Evolutionary conservation across 371 early-diverging fungal species (phyloP), one percentile per base, ranked within the genome.

Genomic region (Saksenaea oblongispora): DNA sequence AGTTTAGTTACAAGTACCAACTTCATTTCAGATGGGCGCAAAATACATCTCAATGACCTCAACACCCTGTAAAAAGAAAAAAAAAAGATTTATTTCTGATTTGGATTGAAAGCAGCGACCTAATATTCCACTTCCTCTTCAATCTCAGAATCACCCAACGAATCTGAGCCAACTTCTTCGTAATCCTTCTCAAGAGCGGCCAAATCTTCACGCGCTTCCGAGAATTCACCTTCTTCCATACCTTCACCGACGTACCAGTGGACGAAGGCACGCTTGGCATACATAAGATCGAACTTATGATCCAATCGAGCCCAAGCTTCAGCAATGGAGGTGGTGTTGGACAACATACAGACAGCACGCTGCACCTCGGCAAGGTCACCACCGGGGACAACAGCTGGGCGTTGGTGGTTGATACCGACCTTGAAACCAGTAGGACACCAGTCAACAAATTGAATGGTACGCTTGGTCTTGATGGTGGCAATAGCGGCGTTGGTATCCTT

Each of bases 171-270:
- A 65, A 96, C 95, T 81, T 95, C 95, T 79, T 95, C 94, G 88
- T 98, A 99, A 82, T 99, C 98, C 88, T 94, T 93, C 87, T 98
- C 98, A 60, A 99, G 93, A 58, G 95, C 95, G 69, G 96, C 98
- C 83, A 99, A 87, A 79, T 99, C 63, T 34, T 65, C 71, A 51
- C 70, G 62, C 34, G 93, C 93, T 78, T 93, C 93, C 62, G 87
- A 87, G 84, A 93, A 93, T 74, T 92, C 93, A 67, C 91, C 75
- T 79, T 92, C 93, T 70, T 92, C 91, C 91, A 91, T 91, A 84
- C 97, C 97, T 82, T 97, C 97, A 71, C 95, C 95, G 66, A 95
- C 95, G 83, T 94, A 97, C 97, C 97, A 97, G 85, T 97, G 97
- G 44, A 97, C 95, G 75, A 97, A 97, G 62, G 97, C 97, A 78